Percentiles rank a stretch among this genome's conserved stretches.
Evolutionary conservation across 2,329 filamentous ascomycete species (phyloP).

Genomic region (Ampelomyces quisqualis): DNA sequence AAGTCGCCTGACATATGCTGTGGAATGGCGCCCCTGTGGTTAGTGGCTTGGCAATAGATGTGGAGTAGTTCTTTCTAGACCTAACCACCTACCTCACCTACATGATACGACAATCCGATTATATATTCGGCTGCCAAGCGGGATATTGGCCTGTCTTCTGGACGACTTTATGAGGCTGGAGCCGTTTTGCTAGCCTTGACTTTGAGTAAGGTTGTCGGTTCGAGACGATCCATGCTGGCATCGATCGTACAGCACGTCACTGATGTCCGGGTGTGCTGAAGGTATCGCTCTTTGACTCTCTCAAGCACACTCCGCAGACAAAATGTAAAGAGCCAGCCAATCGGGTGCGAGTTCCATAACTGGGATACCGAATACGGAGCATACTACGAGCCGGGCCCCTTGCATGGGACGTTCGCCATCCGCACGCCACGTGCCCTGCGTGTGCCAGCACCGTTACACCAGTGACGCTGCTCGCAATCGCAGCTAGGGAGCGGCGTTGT

Average conservation of each 20-base stretch:
- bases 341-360: constrained; percentile 10
- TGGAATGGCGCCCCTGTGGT: neutral
- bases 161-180: neutral
- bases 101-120: neutral
- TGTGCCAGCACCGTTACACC: constrained; percentile 14
- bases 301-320: constrained; percentile 1
- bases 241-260: neutral
- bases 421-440: constrained; percentile 9
- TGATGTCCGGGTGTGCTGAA: constrained; percentile 1
- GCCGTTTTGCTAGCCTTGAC: neutral
- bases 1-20: neutral
- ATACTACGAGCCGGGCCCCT: constrained; percentile 3
- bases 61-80: neutral
- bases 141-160: constrained; percentile 1
- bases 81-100: neutral
- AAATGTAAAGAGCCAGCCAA: constrained; percentile 11
- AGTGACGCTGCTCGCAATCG: constrained; percentile 18
- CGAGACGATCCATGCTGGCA: neutral
- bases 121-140: constrained; percentile 2
- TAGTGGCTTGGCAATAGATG: neutral
- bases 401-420: constrained; percentile 5
- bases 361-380: constrained; percentile 7
- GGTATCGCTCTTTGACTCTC: neutral
- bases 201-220: neutral
- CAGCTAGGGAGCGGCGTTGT: constrained; percentile 19